These are phyloP conservation scores for Dryadomyces quercivorus DNA, from an alignment of 2,329 filamentous ascomycete genomes.

Conservation along the genomic window DNA sequence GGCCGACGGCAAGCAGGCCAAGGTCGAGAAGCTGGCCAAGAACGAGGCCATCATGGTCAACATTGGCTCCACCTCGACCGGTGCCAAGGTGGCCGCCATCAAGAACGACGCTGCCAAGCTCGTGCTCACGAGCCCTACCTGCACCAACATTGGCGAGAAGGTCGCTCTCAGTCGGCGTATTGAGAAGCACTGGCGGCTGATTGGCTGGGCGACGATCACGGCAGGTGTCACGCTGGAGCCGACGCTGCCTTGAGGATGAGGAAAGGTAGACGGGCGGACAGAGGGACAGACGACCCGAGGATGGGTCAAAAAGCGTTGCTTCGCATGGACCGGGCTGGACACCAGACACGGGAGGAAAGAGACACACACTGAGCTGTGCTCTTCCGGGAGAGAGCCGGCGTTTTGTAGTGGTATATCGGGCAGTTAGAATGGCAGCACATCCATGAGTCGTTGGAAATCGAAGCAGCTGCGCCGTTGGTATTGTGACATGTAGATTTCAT, in stretches of 20 bases:
- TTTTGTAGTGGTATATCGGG: not conserved
- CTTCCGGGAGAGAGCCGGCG: too few species aligned
- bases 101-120: constrained; percentile 97
- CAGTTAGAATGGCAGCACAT: too few species aligned
- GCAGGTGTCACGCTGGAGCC: constrained; percentile 24
- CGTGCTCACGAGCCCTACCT: constrained; percentile 82
- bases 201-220: constrained; percentile 78
- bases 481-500: not conserved
- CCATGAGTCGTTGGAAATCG: too few species aligned
- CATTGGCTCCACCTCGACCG: constrained; percentile 93
- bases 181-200: constrained; percentile 97
- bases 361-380: too few species aligned
- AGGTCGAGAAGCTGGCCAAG: constrained; percentile 96
- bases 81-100: constrained; percentile 92
- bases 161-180: constrained; percentile 92
- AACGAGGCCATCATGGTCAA: constrained; percentile 99
- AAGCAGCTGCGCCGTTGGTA: too few species aligned
- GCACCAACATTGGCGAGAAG: constrained; percentile 97
- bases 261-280: not conserved
- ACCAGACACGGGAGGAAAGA: not conserved
- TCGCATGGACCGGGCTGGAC: not conserved
- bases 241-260: not conserved
- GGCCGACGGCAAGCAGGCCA: constrained; percentile 96
- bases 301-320: constrained; percentile 1
- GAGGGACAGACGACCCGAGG: not conserved